Conservation (phyloP, 805 yeast species). For the Saccharomycopsis babjevae region DNA sequence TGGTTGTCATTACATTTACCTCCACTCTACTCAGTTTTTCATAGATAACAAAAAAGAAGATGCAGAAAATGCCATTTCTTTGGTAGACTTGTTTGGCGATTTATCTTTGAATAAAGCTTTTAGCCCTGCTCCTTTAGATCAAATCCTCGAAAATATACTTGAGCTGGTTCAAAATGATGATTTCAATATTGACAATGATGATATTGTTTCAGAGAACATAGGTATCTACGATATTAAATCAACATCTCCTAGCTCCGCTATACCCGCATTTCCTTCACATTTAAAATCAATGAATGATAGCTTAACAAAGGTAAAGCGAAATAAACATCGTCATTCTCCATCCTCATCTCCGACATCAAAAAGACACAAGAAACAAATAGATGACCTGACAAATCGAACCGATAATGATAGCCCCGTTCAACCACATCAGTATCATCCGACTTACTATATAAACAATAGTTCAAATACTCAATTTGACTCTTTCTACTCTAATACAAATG, state of each 20-base stretch:
- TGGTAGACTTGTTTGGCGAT: conserved; percentile 1
- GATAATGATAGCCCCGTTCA: neutral
- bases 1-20: conserved; percentile 15
- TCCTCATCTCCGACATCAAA: neutral
- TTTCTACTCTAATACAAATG: neutral
- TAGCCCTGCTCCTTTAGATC: neutral
- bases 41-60: conserved; percentile 5
- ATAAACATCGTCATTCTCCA: neutral
- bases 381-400: neutral
- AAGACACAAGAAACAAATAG: neutral
- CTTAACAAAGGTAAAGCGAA: neutral
- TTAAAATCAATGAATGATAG: neutral
- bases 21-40: conserved; percentile 13
- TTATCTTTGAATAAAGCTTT: conserved; percentile 8
- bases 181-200: conserved; percentile 3
- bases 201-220: conserved; percentile 1
- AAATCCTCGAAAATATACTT: conserved; percentile 2
- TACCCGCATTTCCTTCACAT: neutral
- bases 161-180: neutral
- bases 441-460: neutral
- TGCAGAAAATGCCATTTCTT: neutral
- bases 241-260: neutral
- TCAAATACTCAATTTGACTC: neutral
- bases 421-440: neutral
- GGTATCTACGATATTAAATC: conserved; percentile 5